phyloP scores from a whole-genome alignment of 2,329 filamentous ascomycete genomes.

The Venturiaceae sp. region DNA sequence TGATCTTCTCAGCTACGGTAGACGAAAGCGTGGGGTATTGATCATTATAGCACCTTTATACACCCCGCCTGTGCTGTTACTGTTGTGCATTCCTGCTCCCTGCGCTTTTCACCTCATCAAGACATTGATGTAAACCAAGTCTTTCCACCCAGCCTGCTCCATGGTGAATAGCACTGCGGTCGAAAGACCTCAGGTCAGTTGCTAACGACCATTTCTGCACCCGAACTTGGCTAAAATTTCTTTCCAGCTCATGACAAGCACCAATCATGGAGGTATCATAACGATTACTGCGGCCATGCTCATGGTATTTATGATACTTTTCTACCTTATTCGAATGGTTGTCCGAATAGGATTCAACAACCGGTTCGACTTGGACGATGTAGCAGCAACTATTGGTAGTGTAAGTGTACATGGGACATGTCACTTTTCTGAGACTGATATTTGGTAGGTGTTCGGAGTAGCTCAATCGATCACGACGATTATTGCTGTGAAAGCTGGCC shows the following conservation, averaged over 20 bases:
- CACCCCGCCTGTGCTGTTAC: neutral
- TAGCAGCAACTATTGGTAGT: neutral
- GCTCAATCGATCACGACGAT: conserved; percentile 7
- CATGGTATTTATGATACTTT: neutral
- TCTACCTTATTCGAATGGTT: conserved; percentile 2
- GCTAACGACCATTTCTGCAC: neutral
- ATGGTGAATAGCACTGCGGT: neutral
- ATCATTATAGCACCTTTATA: neutral
- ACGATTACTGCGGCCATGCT: conserved; percentile 1
- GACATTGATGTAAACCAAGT: neutral
- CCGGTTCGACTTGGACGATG: neutral
- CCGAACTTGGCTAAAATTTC: too few relatives aligned
- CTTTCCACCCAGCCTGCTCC: neutral
- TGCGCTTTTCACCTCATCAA: neutral
- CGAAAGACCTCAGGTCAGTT: neutral
- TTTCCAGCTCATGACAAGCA: neutral
- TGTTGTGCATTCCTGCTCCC: neutral
- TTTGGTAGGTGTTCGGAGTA: conserved; percentile 3
- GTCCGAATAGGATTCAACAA: neutral
- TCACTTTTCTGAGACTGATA: neutral
- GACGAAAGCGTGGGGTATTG: neutral
- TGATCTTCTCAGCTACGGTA: neutral
- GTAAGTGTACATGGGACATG: neutral
- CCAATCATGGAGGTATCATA: conserved; percentile 6
- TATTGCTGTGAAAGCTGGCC: conserved; percentile 6